These are phyloP conservation scores for Candida hispaniensis DNA, from an alignment of 805 yeast genomes.

Conservation along the genomic window DNA sequence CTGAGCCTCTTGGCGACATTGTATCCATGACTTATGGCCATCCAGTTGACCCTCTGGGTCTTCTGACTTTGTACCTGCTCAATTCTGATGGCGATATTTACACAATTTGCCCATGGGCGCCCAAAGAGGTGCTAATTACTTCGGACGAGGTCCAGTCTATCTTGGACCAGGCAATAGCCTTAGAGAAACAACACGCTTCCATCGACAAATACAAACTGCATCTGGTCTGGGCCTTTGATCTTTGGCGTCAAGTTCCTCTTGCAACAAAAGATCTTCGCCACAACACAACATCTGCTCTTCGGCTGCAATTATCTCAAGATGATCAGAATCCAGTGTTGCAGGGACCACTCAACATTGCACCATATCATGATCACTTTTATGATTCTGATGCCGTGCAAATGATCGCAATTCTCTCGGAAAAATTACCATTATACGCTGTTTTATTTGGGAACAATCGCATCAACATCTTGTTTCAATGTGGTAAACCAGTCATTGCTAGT, in stretches of 20 bases:
- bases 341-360: slow-evolving; percentile 46
- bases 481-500: slow-evolving; percentile 4
- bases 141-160: slow-evolving; percentile 27
- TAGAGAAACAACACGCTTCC: slow-evolving; percentile 18
- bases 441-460: slow-evolving; percentile 21
- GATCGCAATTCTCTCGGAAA: slow-evolving; percentile 21
- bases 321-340: slow-evolving; percentile 24
- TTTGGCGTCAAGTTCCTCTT: slow-evolving; percentile 20
- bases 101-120: slow-evolving; percentile 54
- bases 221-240: slow-evolving; percentile 20
- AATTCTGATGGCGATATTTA: slow-evolving; percentile 50
- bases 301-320: slow-evolving; percentile 5
- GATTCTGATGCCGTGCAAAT: slow-evolving; percentile 35
- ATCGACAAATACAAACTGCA: slow-evolving; percentile 17
- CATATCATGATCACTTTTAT: slow-evolving; percentile 47
- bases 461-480: slow-evolving; percentile 20
- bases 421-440: slow-evolving; percentile 20
- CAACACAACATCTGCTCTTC: slow-evolving; percentile 20
- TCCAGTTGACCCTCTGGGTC: slow-evolving; percentile 30
- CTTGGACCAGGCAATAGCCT: slow-evolving; percentile 30
- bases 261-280: slow-evolving; percentile 21
- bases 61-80: slow-evolving; percentile 43
- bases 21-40: slow-evolving; percentile 41
- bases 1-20: slow-evolving; percentile 21
- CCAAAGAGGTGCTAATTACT: slow-evolving; percentile 35